A percentile compares a stretch with the other conserved stretches of the same genome.
phyloP scores from a whole-genome alignment of 2,329 filamentous ascomycete species.

The Fusarium virguliforme region DNA sequence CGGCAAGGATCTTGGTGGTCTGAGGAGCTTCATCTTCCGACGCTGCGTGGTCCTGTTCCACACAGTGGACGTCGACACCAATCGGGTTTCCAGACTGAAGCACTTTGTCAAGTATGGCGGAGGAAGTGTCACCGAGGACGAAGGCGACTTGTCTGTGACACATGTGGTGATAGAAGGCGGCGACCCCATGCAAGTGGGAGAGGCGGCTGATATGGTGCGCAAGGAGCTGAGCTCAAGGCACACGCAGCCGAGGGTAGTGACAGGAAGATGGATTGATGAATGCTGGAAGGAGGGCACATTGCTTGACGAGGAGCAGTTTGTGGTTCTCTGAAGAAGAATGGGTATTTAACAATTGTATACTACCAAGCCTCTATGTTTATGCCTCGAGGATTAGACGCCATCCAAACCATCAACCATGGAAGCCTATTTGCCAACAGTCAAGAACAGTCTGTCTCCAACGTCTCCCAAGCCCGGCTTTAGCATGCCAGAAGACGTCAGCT shows the following conservation, averaged over 20 bases:
- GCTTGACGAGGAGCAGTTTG: constrained; percentile 82
- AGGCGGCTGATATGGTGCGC: constrained; percentile 63
- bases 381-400: constrained; percentile 23
- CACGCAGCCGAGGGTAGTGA: constrained; percentile 79
- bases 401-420: constrained; percentile 9
- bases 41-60: constrained; percentile 62
- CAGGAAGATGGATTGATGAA: constrained; percentile 80
- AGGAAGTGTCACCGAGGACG: constrained; percentile 69
- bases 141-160: constrained; percentile 73
- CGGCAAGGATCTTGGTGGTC: constrained; percentile 66
- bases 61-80: constrained; percentile 52
- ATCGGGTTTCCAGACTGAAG: constrained; percentile 61
- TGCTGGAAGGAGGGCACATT: constrained; percentile 86
- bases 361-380: constrained; percentile 41
- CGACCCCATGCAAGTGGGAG: constrained; percentile 58
- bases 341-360: constrained; percentile 44
- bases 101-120: constrained; percentile 79
- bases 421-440: constrained; percentile 87
- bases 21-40: constrained; percentile 70
- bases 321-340: constrained; percentile 46
- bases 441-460: constrained; percentile 89
- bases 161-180: constrained; percentile 76
- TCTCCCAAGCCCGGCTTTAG: constrained; percentile 92
- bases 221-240: constrained; percentile 62
- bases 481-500: constrained; percentile 86